Base-by-base conservation (phyloP, 192 early-diverging fungal genomes). In the Chytriomyces sp. region DNA sequence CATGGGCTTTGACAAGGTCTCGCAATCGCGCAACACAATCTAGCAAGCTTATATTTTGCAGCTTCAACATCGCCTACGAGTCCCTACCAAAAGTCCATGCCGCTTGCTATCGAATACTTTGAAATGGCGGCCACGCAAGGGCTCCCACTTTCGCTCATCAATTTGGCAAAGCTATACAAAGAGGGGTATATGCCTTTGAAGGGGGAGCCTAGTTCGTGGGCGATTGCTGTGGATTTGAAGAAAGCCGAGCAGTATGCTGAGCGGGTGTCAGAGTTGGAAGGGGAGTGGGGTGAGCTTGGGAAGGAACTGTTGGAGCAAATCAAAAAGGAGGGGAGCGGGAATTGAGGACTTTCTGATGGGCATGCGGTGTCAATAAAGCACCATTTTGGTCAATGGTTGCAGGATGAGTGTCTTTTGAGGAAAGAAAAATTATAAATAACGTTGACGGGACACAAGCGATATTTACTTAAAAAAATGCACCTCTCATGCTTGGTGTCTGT, bases 21-120 rank as follows among this genome's bases (percentile, higher is more conserved):
- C 24, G 57, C 84, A 18, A 64, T 79, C 18, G 81, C 79, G 18
- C 84, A 85, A 72, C 84, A 85, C 75, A 85, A 85, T 66, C 26
- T 85, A 10, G 84, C 57, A 7, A 45, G 45, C 10, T 10, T 62
- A 5, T 82, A 77, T 45, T 74, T 85, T 45, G 13, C 53, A 13
- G 20, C 53, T 13, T 57, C 53, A 20, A 73, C 64, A 10, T 11
- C 44, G 1, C 48, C 53, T 7, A n/a, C 64, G 11, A 23, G n/a
- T 6, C 66, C 35, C 10, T 65, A 80, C 18, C 10, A 48, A 24
- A 64, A 75, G 26, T 69, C 80, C 45, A 26, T 74, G 35, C 72
- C 20, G 8, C 65, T 64, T 9, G 84, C 81, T 4, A 59, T 82
- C 5, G 84, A 85, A 46, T 85, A 81, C 67, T 85, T 76, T 75